Percentiles rank a stretch among this genome's conserved stretches.
phyloP scores from a whole-genome alignment of 768 basidiomycete genomes.

The Podaxis mareebaensis region DNA sequence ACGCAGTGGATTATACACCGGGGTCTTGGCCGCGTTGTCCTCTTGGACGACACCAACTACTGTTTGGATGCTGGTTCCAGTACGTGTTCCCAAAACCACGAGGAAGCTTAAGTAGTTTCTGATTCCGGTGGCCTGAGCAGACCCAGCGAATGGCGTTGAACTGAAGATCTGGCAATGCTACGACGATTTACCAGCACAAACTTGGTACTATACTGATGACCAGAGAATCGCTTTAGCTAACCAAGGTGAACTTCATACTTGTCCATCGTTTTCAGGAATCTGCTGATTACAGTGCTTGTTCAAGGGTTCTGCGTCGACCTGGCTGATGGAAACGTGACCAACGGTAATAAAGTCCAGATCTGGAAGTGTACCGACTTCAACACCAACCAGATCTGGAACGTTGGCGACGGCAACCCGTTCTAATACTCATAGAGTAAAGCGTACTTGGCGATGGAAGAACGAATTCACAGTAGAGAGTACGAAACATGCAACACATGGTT shows the following conservation, averaged over 20 bases:
- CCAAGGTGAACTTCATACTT: constrained; percentile 8
- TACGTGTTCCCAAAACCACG: constrained; percentile 10
- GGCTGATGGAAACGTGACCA: constrained; percentile 21
- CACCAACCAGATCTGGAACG: constrained; percentile 23
- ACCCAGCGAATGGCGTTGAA: constrained; percentile 19
- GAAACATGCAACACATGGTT: neutral
- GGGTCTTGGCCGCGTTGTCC: neutral
- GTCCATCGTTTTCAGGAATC: neutral
- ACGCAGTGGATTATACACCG: neutral
- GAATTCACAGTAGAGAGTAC: neutral
- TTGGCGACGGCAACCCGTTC: neutral
- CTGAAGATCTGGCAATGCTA: constrained; percentile 27
- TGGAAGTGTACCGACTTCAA: constrained; percentile 24
- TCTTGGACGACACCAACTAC: constrained; percentile 19
- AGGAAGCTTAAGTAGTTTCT: neutral
- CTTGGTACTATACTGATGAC: constrained; percentile 19
- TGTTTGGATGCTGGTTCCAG: constrained; percentile 30
- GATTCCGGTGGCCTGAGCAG: neutral
- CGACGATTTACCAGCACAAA: constrained; percentile 20
- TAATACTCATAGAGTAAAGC: too few relatives aligned
- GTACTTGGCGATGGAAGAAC: too few relatives aligned
- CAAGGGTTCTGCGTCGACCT: constrained; percentile 25
- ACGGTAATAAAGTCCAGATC: constrained; percentile 23
- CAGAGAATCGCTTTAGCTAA: constrained; percentile 14
- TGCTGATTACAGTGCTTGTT: neutral